Evolutionary conservation across 441 rosid genomes (phyloP).

Genomic region (Euphorbia corollata): DNA sequence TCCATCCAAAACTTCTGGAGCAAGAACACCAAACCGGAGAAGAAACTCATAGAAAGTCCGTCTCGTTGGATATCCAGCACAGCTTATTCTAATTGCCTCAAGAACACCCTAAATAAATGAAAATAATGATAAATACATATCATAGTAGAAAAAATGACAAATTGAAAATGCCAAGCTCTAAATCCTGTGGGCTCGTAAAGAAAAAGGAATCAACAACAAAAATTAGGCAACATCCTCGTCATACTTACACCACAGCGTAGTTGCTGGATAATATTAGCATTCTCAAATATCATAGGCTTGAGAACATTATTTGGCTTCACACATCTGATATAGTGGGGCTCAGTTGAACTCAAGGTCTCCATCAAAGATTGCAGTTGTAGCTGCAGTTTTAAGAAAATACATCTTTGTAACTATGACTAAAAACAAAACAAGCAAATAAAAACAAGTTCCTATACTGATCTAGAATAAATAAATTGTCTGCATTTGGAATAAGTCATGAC

Average conservation of each 20-base stretch:
- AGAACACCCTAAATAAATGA: slow-evolving; percentile 73
- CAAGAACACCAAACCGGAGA: slow-evolving; percentile 95
- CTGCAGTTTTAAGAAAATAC: slow-evolving; percentile 45
- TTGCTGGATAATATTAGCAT: slow-evolving; percentile 88
- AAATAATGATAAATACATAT: slow-evolving; percentile 2
- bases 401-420: background rate
- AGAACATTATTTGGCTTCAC: slow-evolving; percentile 98
- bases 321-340: slow-evolving; percentile 99
- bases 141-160: slow-evolving; percentile 12
- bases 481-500: background rate
- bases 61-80: slow-evolving; percentile 99
- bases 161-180: background rate
- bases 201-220: slow-evolving; percentile 10
- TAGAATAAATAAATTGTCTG: background rate
- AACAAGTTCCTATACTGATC: background rate
- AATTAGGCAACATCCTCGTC: slow-evolving; percentile 20
- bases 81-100: slow-evolving; percentile 99
- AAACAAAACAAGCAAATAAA: background rate
- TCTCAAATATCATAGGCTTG: slow-evolving; percentile 97
- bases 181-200: slow-evolving; percentile 3
- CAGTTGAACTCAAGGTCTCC: slow-evolving; percentile 94
- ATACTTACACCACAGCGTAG: slow-evolving; percentile 98
- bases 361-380: slow-evolving; percentile 97
- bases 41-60: slow-evolving; percentile 96
- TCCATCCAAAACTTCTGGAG: slow-evolving; percentile 94